Evolutionary conservation across 2,329 filamentous ascomycete genomes (phyloP), one percentile per base, ranked within the genome.

Genomic region (Pseudogymnoascus verrucosus): DNA sequence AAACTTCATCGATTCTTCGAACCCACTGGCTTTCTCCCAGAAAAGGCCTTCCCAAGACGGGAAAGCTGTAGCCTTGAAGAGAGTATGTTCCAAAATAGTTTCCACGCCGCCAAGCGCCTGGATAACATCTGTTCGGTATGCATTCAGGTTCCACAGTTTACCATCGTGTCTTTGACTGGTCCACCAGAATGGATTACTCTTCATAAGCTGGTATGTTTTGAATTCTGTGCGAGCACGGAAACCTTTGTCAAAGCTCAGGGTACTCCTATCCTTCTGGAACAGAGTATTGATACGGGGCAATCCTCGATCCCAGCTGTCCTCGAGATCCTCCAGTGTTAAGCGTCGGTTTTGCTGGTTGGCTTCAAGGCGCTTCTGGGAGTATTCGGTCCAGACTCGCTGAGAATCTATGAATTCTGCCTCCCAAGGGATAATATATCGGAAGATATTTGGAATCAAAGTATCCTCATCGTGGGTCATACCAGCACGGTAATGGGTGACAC

Each of bases 121-220:
- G 64, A 99, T 99, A 8, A 97, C 92, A 78, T 99, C 95, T 5
- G 95, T 97, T 67, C 95, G 83, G 77, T 98, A 97, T 1, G 91
- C 90, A 68, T 98, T 98, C 62, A 99, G 76, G 68, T 97, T 97
- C 95, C 95, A 99, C 4, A 99, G 77, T 73, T 98, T 98, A 73
- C 95, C 95, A 71, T 99, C 95, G 72, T 99, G 96, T 40, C 95
- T 84, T 76, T 98, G 93, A 71, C 90, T 96, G 3, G 95, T 99
- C 95, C 95, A 99, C 92, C 93, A 97, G 82, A 98, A 98, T 0
- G 95, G 95, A 74, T 98, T 97, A 77, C 89, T 96, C 85, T 96
- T 97, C 93, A 99, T 98, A 65, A 98, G 82, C 75, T 98, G 93
- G 74, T 98, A 99, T 31, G 95, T 88, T 81, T 99, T 99, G 81